Evolutionary conservation across 2,329 filamentous ascomycete species (phyloP).

Genomic region (Colletotrichum simmondsii): DNA sequence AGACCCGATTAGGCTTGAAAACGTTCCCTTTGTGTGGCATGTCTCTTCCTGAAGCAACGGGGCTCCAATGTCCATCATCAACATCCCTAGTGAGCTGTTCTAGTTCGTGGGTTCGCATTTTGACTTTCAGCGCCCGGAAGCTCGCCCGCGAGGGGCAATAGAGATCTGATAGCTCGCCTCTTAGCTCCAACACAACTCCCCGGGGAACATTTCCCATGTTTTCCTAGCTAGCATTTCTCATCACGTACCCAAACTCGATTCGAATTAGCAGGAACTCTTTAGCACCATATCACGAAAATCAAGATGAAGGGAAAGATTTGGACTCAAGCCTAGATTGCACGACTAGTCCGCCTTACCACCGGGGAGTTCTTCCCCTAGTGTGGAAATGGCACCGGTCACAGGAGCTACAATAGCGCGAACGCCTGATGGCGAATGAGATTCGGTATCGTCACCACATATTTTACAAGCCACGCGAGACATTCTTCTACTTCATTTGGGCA

Average conservation of each 20-base stretch:
- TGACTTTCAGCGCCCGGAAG: background rate
- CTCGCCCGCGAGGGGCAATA: background rate
- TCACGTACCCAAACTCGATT: background rate
- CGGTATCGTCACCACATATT: too few species aligned
- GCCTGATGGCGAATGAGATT: background rate
- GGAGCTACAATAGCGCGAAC: background rate
- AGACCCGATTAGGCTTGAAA: too few species aligned
- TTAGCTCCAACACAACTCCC: background rate
- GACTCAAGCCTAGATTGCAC: background rate
- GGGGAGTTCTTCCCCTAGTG: background rate
- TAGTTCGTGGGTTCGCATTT: background rate
- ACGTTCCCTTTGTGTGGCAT: background rate
- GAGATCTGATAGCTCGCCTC: background rate
- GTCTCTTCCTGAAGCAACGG: constrained; percentile 8
- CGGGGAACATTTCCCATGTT: background rate
- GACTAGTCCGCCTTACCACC: background rate
- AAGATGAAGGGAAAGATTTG: background rate
- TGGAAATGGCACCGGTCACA: background rate
- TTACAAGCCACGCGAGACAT: background rate
- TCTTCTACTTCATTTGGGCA: too few species aligned
- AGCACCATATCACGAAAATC: background rate
- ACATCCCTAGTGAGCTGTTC: background rate
- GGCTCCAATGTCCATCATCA: background rate
- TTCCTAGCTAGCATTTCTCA: background rate
- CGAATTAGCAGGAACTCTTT: background rate